Evolutionary conservation across 2,329 filamentous ascomycete genomes (phyloP).

Genomic region (Penicillium sclerotiorum): DNA sequence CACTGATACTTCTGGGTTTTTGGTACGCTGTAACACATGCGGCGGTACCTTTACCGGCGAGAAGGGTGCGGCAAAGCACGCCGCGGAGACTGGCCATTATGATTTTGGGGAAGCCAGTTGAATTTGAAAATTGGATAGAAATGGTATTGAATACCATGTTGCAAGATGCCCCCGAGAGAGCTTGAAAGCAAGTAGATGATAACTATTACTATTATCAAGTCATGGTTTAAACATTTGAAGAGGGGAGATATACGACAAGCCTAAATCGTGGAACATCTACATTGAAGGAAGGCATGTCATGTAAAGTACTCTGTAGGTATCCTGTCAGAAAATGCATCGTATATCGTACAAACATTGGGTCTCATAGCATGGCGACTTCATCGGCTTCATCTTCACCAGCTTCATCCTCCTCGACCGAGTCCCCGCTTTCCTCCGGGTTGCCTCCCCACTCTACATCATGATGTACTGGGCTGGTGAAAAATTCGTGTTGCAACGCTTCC

Average conservation of each 20-base stretch:
- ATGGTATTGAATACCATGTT: no score
- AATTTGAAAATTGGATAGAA: no score
- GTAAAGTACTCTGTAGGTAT: conserved; percentile 9
- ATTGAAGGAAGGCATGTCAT: background rate
- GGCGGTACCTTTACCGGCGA: conserved; percentile 48
- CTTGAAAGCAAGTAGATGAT: no score
- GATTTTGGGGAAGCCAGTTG: conserved; percentile 52
- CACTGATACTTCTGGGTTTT: conserved; percentile 81
- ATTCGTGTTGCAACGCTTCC: conserved; percentile 49
- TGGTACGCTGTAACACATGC: conserved; percentile 71
- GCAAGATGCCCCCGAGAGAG: no score
- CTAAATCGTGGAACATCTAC: no score
- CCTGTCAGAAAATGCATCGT: conserved; percentile 18
- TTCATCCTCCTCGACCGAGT: conserved; percentile 37
- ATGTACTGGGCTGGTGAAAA: conserved; percentile 46
- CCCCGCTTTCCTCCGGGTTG: conserved; percentile 37
- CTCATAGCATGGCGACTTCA: conserved; percentile 42
- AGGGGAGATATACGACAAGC: no score
- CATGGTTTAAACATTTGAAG: no score
- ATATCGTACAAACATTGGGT: conserved; percentile 24
- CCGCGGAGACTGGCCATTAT: conserved; percentile 50
- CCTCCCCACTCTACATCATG: conserved; percentile 47
- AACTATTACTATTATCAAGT: background rate
- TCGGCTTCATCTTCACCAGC: conserved; percentile 39
- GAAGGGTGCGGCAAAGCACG: conserved; percentile 51